Base-by-base conservation (phyloP, 805 yeast genomes). In the Yarrowia keelungensis region DNA sequence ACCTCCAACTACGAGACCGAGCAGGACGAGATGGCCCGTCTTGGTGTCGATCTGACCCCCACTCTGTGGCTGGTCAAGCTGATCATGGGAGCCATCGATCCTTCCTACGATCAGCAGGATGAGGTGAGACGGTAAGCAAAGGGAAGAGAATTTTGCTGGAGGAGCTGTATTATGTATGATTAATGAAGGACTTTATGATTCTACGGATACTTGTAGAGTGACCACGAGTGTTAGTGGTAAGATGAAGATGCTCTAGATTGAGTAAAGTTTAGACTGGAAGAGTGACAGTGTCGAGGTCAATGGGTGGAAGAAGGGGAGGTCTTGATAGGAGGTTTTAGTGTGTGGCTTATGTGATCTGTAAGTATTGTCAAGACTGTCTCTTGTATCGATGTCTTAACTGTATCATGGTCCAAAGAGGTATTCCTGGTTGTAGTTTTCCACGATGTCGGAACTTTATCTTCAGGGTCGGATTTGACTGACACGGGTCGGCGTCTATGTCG, bases 1-100 rank as follows among this genome's bases (percentile, higher is more conserved):
- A 75, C 76, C 22, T 69, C 73, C 56, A 75, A 73, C 67, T 76
- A 72, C 62, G 78, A 74, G 66, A 73, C 71, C 14, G 78, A 76
- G 69, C 76, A 74, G 61, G 76, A 75, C 45, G 77, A 76, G 70
- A 74, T 76, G 76, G 74, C 75, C 8, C 65, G 72, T 14, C 59
- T 70, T n/a, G 78, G 78, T 9, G 76, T 75, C 11, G 72, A 70
- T 36, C 71, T 75, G 35, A 73, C 76, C 36, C 77, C 75, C 14
- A 72, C 75, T 8, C 62, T 72, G 36, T 75, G 78, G 78, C 66
- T 75, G 10, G 74, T 75, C 47, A 75, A 75, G 71, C 64, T 75
- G 56, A 67, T 76, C 36, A 39, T 76, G 69, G 76, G 76, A 9
- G 74, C 76, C n/a, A 58, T 75, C 51, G 78, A 75, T 61, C 67